Evolutionary conservation across 106 monocot genomes (phyloP).

Genomic region (Gastrodia elata): DNA sequence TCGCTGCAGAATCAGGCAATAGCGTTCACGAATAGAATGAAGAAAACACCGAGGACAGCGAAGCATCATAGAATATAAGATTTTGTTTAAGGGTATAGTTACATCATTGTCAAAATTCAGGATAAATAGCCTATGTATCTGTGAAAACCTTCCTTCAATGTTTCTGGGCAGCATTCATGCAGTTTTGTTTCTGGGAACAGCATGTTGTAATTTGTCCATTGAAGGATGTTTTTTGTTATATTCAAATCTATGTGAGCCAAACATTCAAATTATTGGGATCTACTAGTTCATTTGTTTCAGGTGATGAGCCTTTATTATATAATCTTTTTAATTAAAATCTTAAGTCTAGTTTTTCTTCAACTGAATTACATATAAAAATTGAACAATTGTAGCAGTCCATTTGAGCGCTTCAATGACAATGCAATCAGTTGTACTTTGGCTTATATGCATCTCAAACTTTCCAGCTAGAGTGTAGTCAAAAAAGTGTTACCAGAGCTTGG

Average conservation of each 20-base stretch:
- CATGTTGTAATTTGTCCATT: background rate
- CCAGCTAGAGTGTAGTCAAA: too few relatives aligned
- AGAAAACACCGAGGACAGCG: conserved; percentile 13
- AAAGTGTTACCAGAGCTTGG: too few relatives aligned
- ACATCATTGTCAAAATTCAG: background rate
- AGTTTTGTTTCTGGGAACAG: background rate
- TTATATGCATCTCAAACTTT: too few relatives aligned
- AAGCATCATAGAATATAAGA: background rate
- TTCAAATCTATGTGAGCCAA: background rate
- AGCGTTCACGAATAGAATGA: conserved; percentile 15
- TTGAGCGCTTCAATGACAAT: too few relatives aligned
- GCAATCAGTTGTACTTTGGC: too few relatives aligned
- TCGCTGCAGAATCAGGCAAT: conserved; percentile 6
- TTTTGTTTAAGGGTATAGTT: background rate
- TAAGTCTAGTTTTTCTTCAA: too few relatives aligned
- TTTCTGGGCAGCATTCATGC: background rate
- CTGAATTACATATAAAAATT: too few relatives aligned
- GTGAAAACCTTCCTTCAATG: background rate
- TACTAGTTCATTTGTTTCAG: too few relatives aligned
- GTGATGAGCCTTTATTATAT: too few relatives aligned
- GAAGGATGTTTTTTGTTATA: background rate
- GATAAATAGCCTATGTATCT: background rate
- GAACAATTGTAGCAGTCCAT: too few relatives aligned
- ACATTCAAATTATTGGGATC: background rate
- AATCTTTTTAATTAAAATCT: too few relatives aligned